Conservation (phyloP, 371 early-diverging fungal genomes). For the Mortierella sp. region DNA sequence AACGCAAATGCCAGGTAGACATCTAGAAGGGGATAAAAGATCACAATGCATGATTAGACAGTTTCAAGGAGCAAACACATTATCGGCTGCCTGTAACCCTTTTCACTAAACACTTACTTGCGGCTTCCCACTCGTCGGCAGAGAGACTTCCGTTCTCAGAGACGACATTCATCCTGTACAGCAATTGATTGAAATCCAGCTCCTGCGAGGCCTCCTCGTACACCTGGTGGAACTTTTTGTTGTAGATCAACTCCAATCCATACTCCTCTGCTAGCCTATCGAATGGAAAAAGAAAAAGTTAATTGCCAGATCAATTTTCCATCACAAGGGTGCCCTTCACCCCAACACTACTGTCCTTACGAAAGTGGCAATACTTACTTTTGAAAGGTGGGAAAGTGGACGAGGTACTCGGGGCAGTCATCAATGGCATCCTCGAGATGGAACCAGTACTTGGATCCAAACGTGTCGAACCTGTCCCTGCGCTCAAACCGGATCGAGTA, state of each 20-base stretch:
- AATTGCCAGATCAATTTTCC: not conserved
- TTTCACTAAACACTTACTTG: slow-evolving; percentile 65
- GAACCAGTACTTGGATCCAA: slow-evolving; percentile 95
- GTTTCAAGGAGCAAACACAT: not conserved
- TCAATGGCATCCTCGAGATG: slow-evolving; percentile 97
- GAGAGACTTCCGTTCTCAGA: slow-evolving; percentile 74
- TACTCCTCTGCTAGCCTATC: slow-evolving; percentile 87
- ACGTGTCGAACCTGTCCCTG: slow-evolving; percentile 70
- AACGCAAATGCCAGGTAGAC: slow-evolving; percentile 74
- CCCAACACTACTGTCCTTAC: not conserved
- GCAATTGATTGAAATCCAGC: slow-evolving; percentile 64
- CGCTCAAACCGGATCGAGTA: slow-evolving; percentile 88
- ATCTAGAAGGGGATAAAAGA: slow-evolving; percentile 36
- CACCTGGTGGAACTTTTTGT: slow-evolving; percentile 86
- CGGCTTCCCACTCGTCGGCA: slow-evolving; percentile 95
- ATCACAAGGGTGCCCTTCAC: not conserved
- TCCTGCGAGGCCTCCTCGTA: slow-evolving; percentile 74
- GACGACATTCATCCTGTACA: slow-evolving; percentile 90
- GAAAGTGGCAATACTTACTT: slow-evolving; percentile 61
- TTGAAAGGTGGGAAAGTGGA: slow-evolving; percentile 86
- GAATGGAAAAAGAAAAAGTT: not conserved
- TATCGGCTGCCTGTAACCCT: not conserved
- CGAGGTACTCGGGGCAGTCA: slow-evolving; percentile 98
- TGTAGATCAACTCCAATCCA: slow-evolving; percentile 79
- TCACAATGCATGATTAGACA: not conserved